Percentiles rank a stretch among this genome's conserved stretches.
Evolutionary conservation across 73 alveolate species (phyloP).

Genomic region (Halteria grandinella): DNA sequence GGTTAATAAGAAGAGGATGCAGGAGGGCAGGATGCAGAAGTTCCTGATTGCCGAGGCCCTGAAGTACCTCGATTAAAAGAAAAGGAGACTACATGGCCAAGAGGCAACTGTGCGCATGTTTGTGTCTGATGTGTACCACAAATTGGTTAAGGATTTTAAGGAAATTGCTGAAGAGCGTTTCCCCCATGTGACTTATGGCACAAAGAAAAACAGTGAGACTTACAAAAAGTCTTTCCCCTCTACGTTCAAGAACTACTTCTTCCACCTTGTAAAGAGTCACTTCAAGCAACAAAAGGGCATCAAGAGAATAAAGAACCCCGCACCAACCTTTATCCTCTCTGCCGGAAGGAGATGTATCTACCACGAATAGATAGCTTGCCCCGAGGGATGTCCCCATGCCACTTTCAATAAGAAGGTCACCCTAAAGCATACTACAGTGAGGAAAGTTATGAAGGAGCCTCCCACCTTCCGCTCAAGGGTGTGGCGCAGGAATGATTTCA

Average conservation of each 20-base stretch:
- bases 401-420: constrained; percentile 33
- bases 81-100: constrained; percentile 33
- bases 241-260: constrained; percentile 77
- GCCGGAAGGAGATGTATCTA: constrained; percentile 56
- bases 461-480: constrained; percentile 23
- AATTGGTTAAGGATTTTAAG: not conserved
- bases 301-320: constrained; percentile 6
- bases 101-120: constrained; percentile 42
- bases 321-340: constrained; percentile 47
- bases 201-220: constrained; percentile 38
- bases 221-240: constrained; percentile 75
- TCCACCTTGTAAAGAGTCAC: constrained; percentile 49
- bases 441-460: constrained; percentile 42
- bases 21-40: constrained; percentile 23
- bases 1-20: constrained; percentile 50
- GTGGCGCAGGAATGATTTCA: constrained; percentile 72
- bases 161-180: constrained; percentile 18
- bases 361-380: too few species aligned
- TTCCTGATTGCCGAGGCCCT: constrained; percentile 14
- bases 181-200: constrained; percentile 59
- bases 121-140: constrained; percentile 45
- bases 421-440: constrained; percentile 49
- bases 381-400: constrained; percentile 35
- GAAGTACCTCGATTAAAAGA: constrained; percentile 24
- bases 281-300: constrained; percentile 23